phyloP scores from a whole-genome alignment of 208 protist species.

The Porcisia hertigi region DNA sequence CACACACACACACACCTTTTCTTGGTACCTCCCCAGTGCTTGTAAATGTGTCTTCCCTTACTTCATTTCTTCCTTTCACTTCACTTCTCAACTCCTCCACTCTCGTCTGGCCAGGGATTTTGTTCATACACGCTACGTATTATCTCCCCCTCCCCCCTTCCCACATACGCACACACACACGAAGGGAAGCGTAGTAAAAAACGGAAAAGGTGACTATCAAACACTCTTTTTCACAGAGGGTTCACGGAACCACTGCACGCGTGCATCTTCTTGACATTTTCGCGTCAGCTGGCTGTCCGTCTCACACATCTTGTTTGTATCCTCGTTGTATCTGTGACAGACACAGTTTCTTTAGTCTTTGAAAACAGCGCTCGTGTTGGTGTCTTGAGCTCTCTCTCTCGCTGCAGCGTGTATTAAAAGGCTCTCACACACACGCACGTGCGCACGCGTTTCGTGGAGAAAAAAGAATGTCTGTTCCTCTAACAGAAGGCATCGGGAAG shows the following conservation, averaged over 20 bases:
- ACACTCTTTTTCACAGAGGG: not conserved
- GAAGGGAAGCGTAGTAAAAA: not conserved
- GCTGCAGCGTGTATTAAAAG: not conserved
- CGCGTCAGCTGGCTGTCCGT: not conserved
- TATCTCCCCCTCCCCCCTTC: not conserved
- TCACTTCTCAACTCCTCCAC: not conserved
- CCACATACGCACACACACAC: not conserved
- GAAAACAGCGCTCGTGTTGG: not conserved
- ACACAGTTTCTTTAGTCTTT: not conserved
- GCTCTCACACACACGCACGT: not conserved
- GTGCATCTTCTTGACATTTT: not conserved
- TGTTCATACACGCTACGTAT: not conserved
- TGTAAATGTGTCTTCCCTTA: not conserved
- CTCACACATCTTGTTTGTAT: constrained; percentile 4
- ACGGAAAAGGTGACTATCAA: not conserved
- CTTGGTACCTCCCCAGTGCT: not conserved
- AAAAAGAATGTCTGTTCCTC: constrained; percentile 33
- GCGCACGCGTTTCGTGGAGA: not conserved
- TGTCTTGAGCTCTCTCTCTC: not conserved
- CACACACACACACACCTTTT: not conserved
- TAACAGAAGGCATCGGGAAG: constrained; percentile 65
- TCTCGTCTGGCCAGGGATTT: too few relatives aligned
- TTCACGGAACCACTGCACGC: not conserved
- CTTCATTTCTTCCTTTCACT: not conserved
- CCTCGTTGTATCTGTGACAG: not conserved